phyloP scores from a whole-genome alignment of 345 rosid species.

The Syzygium oleosum region DNA sequence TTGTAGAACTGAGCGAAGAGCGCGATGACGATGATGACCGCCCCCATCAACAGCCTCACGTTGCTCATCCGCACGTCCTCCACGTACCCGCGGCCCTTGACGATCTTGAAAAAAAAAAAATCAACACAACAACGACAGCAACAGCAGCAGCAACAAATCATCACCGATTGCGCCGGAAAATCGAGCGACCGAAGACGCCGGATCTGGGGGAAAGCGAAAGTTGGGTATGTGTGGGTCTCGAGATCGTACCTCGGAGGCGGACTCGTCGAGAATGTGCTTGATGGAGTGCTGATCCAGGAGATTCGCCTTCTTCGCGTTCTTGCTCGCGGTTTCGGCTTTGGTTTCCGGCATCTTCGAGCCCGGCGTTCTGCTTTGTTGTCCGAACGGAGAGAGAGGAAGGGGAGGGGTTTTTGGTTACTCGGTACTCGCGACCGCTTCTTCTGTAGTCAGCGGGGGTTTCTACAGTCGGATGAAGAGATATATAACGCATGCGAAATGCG shows the following conservation, averaged over 20 bases:
- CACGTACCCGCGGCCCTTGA: slow-evolving; percentile 65
- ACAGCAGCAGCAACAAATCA: no score
- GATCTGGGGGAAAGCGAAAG: not conserved
- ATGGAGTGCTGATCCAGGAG: slow-evolving; percentile 90
- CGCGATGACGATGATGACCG: slow-evolving; percentile 62
- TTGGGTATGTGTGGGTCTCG: not conserved
- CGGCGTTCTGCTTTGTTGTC: not conserved
- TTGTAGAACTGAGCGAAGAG: slow-evolving; percentile 97
- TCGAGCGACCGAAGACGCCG: not conserved
- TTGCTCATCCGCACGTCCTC: slow-evolving; percentile 94
- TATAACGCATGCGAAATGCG: not conserved
- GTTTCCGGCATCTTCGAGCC: slow-evolving; percentile 39
- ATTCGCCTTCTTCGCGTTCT: slow-evolving; percentile 74
- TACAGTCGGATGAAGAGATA: not conserved
- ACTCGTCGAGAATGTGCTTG: slow-evolving; percentile 92
- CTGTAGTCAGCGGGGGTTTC: not conserved
- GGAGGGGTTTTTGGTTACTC: not conserved
- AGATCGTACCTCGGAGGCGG: slow-evolving; percentile 64
- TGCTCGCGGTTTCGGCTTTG: slow-evolving; percentile 40
- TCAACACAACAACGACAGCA: not conserved
- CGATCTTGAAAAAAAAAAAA: slow-evolving; percentile 34
- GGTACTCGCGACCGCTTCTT: not conserved
- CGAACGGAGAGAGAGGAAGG: not conserved
- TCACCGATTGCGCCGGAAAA: not conserved
- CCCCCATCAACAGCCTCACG: slow-evolving; percentile 56